Evolutionary conservation across 805 yeast species (phyloP).

Genomic region (Saccharomycopsis capsularis): DNA sequence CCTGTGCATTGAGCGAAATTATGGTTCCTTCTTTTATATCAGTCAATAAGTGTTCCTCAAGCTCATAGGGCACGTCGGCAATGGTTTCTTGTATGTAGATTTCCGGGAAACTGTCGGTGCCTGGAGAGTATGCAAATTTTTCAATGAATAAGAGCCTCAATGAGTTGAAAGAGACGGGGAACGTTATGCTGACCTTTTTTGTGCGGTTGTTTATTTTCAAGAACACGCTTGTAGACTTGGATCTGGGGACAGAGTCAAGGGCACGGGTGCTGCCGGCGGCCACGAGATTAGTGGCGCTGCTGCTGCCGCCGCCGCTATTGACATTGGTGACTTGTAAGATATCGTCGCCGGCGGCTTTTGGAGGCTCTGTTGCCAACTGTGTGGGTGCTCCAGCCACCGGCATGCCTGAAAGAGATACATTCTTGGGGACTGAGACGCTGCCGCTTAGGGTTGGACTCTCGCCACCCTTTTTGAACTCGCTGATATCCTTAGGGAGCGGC

Average conservation of each 20-base stretch:
- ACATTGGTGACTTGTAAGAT: no score
- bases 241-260: not conserved
- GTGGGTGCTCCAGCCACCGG: not conserved
- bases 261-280: not conserved
- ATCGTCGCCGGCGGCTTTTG: no score
- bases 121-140: conserved; percentile 78
- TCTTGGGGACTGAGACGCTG: not conserved
- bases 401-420: no score
- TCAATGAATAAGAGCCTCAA: conserved; percentile 74
- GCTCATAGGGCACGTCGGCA: conserved; percentile 62
- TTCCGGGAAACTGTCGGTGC: conserved; percentile 64
- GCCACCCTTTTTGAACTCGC: not conserved
- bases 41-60: conserved; percentile 59
- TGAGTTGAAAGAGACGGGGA: conserved; percentile 34
- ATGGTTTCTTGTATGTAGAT: conserved; percentile 61
- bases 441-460: not conserved
- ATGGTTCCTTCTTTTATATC: conserved; percentile 58
- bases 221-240: conserved; percentile 30
- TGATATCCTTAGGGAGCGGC: conserved; percentile 20
- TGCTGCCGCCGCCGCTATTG: no score
- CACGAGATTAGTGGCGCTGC: not conserved
- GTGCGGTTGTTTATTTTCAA: conserved; percentile 46
- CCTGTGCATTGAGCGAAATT: conserved; percentile 50
- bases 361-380: not conserved
- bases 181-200: conserved; percentile 39